These are phyloP conservation scores for Alloascoidea hylecoeti DNA, from an alignment of 805 yeast species.

Conservation along the genomic window DNA sequence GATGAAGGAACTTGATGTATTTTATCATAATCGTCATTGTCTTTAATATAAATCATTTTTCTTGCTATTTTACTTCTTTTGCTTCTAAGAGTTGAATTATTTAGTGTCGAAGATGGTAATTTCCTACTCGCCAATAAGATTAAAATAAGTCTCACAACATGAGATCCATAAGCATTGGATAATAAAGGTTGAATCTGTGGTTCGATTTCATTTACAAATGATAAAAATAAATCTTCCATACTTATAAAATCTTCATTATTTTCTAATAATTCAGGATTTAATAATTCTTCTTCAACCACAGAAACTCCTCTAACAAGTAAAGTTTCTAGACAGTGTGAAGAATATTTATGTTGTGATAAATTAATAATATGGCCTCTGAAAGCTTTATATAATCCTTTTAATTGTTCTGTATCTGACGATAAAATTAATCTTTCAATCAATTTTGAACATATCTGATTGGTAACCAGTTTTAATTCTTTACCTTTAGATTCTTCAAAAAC, in stretches of 20 bases:
- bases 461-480: slow-evolving; percentile 81
- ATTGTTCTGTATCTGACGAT: slow-evolving; percentile 46
- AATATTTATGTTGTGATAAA: slow-evolving; percentile 73
- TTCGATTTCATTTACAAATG: slow-evolving; percentile 52
- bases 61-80: slow-evolving; percentile 81
- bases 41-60: slow-evolving; percentile 82
- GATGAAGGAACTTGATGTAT: slow-evolving; percentile 58
- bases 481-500: slow-evolving; percentile 80
- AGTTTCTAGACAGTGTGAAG: slow-evolving; percentile 90
- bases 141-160: slow-evolving; percentile 61
- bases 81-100: slow-evolving; percentile 55
- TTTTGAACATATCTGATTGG: slow-evolving; percentile 91
- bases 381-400: slow-evolving; percentile 48
- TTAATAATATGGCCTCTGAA: slow-evolving; percentile 67
- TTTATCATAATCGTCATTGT: slow-evolving; percentile 54
- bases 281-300: slow-evolving; percentile 57
- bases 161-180: slow-evolving; percentile 75
- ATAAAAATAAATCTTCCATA: slow-evolving; percentile 52
- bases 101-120: slow-evolving; percentile 56
- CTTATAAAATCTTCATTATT: slow-evolving; percentile 27
- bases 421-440: slow-evolving; percentile 78
- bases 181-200: slow-evolving; percentile 48
- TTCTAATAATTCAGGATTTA: slow-evolving; percentile 21
- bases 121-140: slow-evolving; percentile 66
- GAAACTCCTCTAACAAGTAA: slow-evolving; percentile 64